Evolutionary conservation across 2,329 filamentous ascomycete genomes (phyloP), one percentile per base, ranked within the genome.

Genomic region (Neopestalotiopsis sp.): DNA sequence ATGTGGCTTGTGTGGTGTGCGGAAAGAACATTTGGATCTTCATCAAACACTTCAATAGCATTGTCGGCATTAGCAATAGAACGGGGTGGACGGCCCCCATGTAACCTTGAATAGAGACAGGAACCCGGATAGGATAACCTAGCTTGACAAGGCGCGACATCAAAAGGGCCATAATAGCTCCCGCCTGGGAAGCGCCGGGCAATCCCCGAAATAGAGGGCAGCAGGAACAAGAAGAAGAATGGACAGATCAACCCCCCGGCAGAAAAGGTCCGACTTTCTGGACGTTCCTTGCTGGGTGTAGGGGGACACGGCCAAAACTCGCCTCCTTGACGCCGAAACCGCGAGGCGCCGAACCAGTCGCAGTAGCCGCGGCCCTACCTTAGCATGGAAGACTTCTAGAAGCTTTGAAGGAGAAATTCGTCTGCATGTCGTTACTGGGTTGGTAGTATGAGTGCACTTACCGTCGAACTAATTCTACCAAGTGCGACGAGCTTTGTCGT

Each of bases 51-150:
- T 53, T 53, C 30, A 61, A 61, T 61, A 20, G 59, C 32, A 62
- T 30, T 32, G 30, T n/a, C n/a, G 59, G 28, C 32, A 62, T 62
- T 62, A 62, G 34, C 59, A 62, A 62, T 62, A 62, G 59, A 14
- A 20, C 32, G 59, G 32, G 13, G 34, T 20, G n/a, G 32, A 32
- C 59, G 59, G 59, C 32, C 59, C 24, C 32, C n/a, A 34, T 38
- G n/a, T 42, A 40, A 20, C 28, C 59, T 62, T 20, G 28, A 62
- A 62, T 40, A 7, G 6, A 7, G 34, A 40, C 28, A 30, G 40
- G 32, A 9, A 40, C 17, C 59, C 59, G 34, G 30, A 5, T 34
- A 40, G 32, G n/a, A 40, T 53, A 6, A 53, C 45, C 30, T 62
- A 24, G 59, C 59, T 62, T 30, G 30, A 62, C 45, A 53, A 53